Percentiles rank a stretch among this genome's conserved stretches.
These are phyloP conservation scores for Citrullus colocynthis DNA, from an alignment of 306 rosid genomes.

Conservation along the genomic window DNA sequence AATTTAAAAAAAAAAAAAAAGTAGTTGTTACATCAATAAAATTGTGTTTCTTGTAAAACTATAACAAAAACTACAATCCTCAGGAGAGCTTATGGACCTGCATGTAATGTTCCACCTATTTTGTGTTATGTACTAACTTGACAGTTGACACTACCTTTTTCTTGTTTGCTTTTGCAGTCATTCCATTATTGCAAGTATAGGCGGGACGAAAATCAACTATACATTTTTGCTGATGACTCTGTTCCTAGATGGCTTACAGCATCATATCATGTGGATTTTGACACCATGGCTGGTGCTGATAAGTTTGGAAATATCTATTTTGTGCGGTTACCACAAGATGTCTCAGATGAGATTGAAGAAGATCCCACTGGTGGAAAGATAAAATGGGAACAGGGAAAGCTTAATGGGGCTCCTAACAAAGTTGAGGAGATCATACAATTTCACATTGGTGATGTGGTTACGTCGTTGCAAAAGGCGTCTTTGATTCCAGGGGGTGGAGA, in stretches of 20 bases:
- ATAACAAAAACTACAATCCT: neutral
- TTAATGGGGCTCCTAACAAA: conserved; percentile 96
- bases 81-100: neutral
- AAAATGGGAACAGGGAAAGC: conserved; percentile 94
- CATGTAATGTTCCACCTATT: neutral
- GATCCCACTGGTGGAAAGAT: conserved; percentile 98
- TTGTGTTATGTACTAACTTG: conserved; percentile 11
- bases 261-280: conserved; percentile 87
- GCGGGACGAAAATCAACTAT: conserved; percentile 88
- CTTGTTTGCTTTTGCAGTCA: conserved; percentile 46
- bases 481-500: conserved; percentile 96
- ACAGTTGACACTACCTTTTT: neutral
- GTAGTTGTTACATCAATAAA: neutral
- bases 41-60: neutral
- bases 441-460: conserved; percentile 75
- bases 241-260: conserved; percentile 98
- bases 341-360: conserved; percentile 95
- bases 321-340: conserved; percentile 82
- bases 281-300: conserved; percentile 98
- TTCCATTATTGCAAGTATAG: conserved; percentile 98
- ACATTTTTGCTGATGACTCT: conserved; percentile 88
- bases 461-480: conserved; percentile 87
- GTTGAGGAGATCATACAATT: conserved; percentile 91
- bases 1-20: too few relatives aligned
- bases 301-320: conserved; percentile 90